Evolutionary conservation across 1,139 yeast genomes (phyloP).

Genomic region (Saccharomyces hybrid): DNA sequence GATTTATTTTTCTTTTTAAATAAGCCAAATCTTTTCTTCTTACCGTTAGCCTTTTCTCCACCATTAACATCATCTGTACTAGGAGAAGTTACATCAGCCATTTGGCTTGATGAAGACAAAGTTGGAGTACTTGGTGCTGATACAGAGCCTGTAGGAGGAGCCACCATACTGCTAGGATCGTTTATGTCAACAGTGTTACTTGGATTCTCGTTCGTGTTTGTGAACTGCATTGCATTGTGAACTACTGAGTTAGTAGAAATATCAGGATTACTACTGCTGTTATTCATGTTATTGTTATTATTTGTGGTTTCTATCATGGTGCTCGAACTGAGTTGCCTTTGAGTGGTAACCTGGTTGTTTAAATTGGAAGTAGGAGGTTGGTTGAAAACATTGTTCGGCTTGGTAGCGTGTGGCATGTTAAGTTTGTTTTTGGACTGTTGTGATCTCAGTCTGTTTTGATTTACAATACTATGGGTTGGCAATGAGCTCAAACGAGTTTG

Average conservation of each 20-base stretch:
- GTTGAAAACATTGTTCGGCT: constrained; percentile 7
- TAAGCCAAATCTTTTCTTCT: constrained; percentile 25
- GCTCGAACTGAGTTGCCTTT: constrained; percentile 21
- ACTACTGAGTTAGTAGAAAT: constrained; percentile 23
- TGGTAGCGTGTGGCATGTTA: constrained; percentile 9
- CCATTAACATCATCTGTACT: not conserved
- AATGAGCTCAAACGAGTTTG: constrained; percentile 22
- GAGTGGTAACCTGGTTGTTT: constrained; percentile 2
- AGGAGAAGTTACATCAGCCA: not conserved
- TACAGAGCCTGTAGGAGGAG: constrained; percentile 1
- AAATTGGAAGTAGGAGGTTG: constrained; percentile 4
- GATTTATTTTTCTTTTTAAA: constrained; percentile 24
- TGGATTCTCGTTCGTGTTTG: constrained; percentile 1
- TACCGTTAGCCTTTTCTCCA: constrained; percentile 12
- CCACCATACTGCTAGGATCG: not conserved
- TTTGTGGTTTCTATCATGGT: constrained; percentile 9
- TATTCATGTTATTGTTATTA: not conserved
- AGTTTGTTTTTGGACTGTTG: constrained; percentile 7
- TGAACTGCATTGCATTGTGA: constrained; percentile 17
- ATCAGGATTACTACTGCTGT: constrained; percentile 13
- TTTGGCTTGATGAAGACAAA: not conserved
- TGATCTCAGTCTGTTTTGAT: constrained; percentile 4
- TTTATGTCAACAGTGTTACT: not conserved
- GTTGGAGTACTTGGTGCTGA: constrained; percentile 4
- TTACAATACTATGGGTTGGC: constrained; percentile 9